These are phyloP conservation scores for Penicillium sp. DNA, from an alignment of 2,329 filamentous ascomycete species.

Conservation along the genomic window DNA sequence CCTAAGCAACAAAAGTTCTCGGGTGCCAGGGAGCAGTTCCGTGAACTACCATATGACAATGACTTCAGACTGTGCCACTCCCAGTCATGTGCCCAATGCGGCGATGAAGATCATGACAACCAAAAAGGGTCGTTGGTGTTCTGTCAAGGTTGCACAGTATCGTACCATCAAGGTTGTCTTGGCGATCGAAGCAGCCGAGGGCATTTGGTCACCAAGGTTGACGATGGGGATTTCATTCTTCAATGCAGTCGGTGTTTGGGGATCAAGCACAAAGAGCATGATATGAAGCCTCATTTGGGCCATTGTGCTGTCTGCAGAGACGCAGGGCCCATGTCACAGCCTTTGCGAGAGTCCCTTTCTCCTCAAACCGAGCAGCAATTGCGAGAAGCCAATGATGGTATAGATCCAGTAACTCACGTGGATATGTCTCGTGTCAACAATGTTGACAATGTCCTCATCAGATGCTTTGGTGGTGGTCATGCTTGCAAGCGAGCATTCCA, in stretches of 20 bases:
- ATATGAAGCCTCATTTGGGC: slow-evolving; percentile 65
- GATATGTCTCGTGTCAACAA: slow-evolving; percentile 69
- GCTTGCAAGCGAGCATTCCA: slow-evolving; percentile 78
- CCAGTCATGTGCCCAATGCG: slow-evolving; percentile 70
- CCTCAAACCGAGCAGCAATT: slow-evolving; percentile 79
- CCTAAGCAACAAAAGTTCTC: slow-evolving; percentile 45
- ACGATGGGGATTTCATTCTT: slow-evolving; percentile 72
- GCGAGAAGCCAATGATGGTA: slow-evolving; percentile 72
- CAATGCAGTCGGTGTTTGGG: slow-evolving; percentile 87
- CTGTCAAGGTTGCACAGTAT: slow-evolving; percentile 85
- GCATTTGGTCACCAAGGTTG: slow-evolving; percentile 87
- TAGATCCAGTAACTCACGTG: slow-evolving; percentile 71
- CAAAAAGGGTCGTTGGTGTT: slow-evolving; percentile 71
- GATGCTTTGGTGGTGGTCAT: slow-evolving; percentile 55
- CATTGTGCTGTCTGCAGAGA: slow-evolving; percentile 68
- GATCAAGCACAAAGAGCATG: slow-evolving; percentile 62
- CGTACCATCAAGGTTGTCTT: slow-evolving; percentile 81
- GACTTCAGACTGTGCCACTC: slow-evolving; percentile 70
- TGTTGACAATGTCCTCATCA: slow-evolving; percentile 71
- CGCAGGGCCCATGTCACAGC: slow-evolving; percentile 65
- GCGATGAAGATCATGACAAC: slow-evolving; percentile 50
- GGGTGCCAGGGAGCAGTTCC: slow-evolving; percentile 72
- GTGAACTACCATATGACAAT: slow-evolving; percentile 58
- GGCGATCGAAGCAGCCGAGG: slow-evolving; percentile 71
- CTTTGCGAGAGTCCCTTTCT: slow-evolving; percentile 72